Base-by-base conservation (phyloP, 176 grass and related monocot species). In the Coix lacrymajobi region DNA sequence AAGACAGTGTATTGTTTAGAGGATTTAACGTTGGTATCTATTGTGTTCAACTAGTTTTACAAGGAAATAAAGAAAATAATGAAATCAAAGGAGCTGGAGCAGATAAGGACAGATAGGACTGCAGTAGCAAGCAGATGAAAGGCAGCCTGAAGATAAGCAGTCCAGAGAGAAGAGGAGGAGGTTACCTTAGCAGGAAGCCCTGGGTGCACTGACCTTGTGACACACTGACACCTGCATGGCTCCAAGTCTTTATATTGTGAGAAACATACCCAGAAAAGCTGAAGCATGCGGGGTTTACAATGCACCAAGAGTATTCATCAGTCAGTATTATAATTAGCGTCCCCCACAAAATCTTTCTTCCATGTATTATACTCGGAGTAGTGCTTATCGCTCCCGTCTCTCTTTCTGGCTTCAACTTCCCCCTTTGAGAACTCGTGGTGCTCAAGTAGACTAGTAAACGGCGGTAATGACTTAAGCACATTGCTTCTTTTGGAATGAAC, bases 161-260 rank as follows among this genome's bases (percentile, higher is more conserved):
- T 46, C 19, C n/a, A 38, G 73, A 30, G 41, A 10, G 8, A 17
- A 69, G 69, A 41, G 4, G 40, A 72, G 7, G 41, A 25, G 37
- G 37, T 90, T 90, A 86, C 83, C 79, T 82, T 86, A 79, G n/a
- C 72, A 49, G 84, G 83, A 86, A 86, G 79, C 66, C 73, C 79
- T 90, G 88, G 88, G 37, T 60, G 64, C 78, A 57, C 56, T 78
- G 88, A 79, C 67, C 32, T 73, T 73, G 73, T 73, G 79, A 90
- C 88, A 90, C 88, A 79, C 83, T 73, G 79, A 90, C 88, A 90
- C 88, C 84, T 86, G 83, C 83, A 86, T 68, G 49, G 66, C 46
- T 73, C 71, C 64, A 83, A 60, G 79, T 60, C 51, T 83, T 86
- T 90, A 86, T 90, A 73, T 86, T 16, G 40, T 15, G 49, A 66